Evolutionary conservation across 306 rosid species (phyloP), one percentile per base, ranked within the genome.

Genomic region (Acacia crassicarpa): DNA sequence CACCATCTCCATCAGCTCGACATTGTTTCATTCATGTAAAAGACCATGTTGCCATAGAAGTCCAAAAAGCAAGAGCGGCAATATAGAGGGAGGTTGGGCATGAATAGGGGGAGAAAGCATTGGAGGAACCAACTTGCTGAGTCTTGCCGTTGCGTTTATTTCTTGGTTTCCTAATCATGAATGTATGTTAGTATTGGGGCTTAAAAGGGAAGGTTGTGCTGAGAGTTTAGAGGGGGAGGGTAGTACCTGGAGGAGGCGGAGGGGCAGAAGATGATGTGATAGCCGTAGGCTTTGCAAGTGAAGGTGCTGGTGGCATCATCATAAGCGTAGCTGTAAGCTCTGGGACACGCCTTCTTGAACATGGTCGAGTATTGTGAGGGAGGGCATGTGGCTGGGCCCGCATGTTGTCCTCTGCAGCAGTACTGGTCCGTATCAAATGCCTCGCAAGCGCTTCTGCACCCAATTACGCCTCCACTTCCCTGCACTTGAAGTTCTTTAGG

Each of bases 251-350:
- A 63, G n/a, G 65, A 63, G 58, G 67, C 67, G 45, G 46, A 65
- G 67, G 97, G 98, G 80, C 98, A 94, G 77, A 94, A 94, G 40
- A 91, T 74, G 80, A 94, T 83, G 80, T 87, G 82, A 83, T 94
- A 94, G 69, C 90, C 94, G 80, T 79, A 83, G 46, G 98, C 98
- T 78, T 91, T 94, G 93, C 98, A 94, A 44, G 97, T 90, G 84
- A 94, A 94, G 73, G 92, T 92, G 89, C 98, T 94, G 22, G 92
- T 91, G 53, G 91, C 92, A 78, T 94, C 98, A 76, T 94, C 98
- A 81, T 85, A 94, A 76, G 98, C 97, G 78, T 91, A 94, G 80
- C 98, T 94, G 70, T 94, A 94, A 35, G 97, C 98, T 74, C 85
- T 91, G 19, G 97, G 98, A 83, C 98, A 94, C 38, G 98, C 97